These are phyloP conservation scores for Phaeosphaeria sp. DNA, from an alignment of 2,329 filamentous ascomycete species.

Conservation along the genomic window DNA sequence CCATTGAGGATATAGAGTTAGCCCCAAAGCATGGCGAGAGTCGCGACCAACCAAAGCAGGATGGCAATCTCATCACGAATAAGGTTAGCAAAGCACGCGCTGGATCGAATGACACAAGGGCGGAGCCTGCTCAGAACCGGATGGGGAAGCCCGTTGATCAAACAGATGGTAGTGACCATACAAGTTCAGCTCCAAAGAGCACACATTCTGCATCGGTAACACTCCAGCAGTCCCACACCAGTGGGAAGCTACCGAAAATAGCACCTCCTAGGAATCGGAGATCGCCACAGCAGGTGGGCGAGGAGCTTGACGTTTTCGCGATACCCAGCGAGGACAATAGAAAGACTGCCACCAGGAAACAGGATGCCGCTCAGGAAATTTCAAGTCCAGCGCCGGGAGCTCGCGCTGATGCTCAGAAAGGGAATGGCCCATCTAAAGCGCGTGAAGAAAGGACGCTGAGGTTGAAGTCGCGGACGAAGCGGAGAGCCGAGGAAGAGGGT, in stretches of 20 bases:
- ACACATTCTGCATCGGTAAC: not conserved
- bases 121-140: no score
- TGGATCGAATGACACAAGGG: no score
- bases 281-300: constrained; percentile 7
- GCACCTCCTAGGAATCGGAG: constrained; percentile 20
- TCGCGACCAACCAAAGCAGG: no score
- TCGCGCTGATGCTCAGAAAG: not conserved
- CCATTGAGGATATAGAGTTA: no score
- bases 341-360: not conserved
- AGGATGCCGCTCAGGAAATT: not conserved
- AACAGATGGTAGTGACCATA: not conserved
- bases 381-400: not conserved
- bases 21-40: no score
- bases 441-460: constrained; percentile 12
- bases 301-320: constrained; percentile 10
- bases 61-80: no score
- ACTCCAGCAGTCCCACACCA: constrained; percentile 6
- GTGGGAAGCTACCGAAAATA: constrained; percentile 24
- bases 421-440: not conserved
- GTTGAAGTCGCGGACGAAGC: constrained; percentile 14
- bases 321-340: not conserved
- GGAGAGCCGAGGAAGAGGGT: constrained; percentile 10
- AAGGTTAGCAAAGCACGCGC: no score
- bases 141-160: no score
- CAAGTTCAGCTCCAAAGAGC: not conserved